Evolutionary conservation across 1,139 yeast species (phyloP).

Genomic region (Protomyces lactucae-debilis): DNA sequence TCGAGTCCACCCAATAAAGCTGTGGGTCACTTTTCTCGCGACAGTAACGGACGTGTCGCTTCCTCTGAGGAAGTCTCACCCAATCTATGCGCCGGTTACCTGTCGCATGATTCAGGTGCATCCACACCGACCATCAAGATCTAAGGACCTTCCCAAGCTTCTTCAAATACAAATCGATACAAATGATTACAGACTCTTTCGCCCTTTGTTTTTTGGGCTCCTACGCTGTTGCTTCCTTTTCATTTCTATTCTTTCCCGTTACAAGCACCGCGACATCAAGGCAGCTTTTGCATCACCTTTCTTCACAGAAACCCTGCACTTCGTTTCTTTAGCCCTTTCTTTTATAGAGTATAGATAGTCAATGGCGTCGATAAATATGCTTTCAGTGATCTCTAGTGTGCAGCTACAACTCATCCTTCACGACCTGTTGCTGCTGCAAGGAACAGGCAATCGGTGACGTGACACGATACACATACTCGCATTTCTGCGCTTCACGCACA

Average conservation of each 20-base stretch:
- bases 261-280: not conserved
- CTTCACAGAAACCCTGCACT: not conserved
- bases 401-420: not conserved
- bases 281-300: not conserved
- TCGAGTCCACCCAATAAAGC: not conserved
- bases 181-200: too few relatives aligned
- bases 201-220: too few relatives aligned
- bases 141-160: not conserved
- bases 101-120: not conserved
- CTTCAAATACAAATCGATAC: too few relatives aligned
- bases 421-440: constrained; percentile 24
- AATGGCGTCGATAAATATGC: not conserved
- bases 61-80: not conserved
- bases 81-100: not conserved
- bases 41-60: not conserved
- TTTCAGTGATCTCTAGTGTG: not conserved
- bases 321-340: not conserved
- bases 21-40: not conserved
- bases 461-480: constrained; percentile 65
- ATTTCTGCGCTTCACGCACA: constrained; percentile 84
- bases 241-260: too few relatives aligned
- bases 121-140: not conserved
- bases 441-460: constrained; percentile 67
- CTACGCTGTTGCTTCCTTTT: too few relatives aligned
- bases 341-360: not conserved